phyloP scores from a whole-genome alignment of 192 early-diverging fungal genomes.

The Coemansia sp. region DNA sequence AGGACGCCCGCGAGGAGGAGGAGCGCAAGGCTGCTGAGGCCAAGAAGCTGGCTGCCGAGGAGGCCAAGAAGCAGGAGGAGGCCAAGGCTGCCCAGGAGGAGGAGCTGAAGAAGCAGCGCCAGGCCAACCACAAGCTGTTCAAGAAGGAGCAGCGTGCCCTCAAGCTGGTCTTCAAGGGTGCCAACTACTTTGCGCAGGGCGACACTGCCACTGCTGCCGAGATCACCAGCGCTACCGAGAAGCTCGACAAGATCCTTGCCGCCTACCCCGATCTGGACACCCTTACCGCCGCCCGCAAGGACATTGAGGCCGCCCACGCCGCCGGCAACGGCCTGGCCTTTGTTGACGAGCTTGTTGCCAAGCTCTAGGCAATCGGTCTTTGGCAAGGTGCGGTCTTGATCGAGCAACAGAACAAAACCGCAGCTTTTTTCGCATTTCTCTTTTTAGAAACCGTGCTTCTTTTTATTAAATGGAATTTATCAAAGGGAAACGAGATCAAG shows the following conservation, averaged over 20 bases:
- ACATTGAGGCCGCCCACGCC: slow-evolving; percentile 61
- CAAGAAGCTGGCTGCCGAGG: slow-evolving; percentile 57
- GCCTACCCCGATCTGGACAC: slow-evolving; percentile 59
- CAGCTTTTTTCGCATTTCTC: no score
- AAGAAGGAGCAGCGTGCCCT: slow-evolving; percentile 91
- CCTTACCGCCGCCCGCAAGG: slow-evolving; percentile 54
- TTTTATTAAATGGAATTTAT: no score
- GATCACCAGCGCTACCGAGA: slow-evolving; percentile 66
- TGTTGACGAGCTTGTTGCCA: slow-evolving; percentile 50
- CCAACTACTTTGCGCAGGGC: slow-evolving; percentile 73
- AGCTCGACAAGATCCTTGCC: slow-evolving; percentile 72
- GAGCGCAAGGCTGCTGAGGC: slow-evolving; percentile 45
- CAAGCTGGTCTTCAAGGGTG: slow-evolving; percentile 68
- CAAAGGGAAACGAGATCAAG: no score
- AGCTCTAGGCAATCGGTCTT: slow-evolving; percentile 17
- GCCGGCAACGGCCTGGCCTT: slow-evolving; percentile 59
- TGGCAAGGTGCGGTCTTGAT: no score
- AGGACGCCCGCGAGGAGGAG: slow-evolving; percentile 77
- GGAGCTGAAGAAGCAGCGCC: slow-evolving; percentile 77
- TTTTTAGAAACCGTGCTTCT: no score
- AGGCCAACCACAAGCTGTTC: slow-evolving; percentile 80
- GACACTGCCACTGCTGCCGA: slow-evolving; percentile 52
- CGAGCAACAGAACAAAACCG: no score
- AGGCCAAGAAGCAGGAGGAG: slow-evolving; percentile 58
- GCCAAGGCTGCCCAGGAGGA: slow-evolving; percentile 61